Conservation (phyloP, 2,329 filamentous ascomycete species). For the Alternaria novae-zelandiae region DNA sequence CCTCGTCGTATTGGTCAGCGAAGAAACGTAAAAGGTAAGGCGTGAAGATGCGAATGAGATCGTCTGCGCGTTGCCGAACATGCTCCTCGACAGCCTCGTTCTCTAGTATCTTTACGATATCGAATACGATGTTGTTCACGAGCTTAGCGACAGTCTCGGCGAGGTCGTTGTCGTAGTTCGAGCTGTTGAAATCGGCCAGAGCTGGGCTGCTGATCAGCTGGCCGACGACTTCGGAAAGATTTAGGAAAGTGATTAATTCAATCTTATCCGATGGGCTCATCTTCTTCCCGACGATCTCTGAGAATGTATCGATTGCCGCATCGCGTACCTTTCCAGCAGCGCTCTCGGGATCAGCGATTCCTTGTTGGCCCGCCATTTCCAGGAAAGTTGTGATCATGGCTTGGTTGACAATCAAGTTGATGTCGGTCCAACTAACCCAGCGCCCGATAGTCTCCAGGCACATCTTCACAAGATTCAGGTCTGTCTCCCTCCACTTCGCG, state of each 20-base stretch:
- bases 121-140: constrained; percentile 86
- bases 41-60: constrained; percentile 81
- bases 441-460: constrained; percentile 90
- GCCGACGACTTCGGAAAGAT: constrained; percentile 81
- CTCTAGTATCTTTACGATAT: constrained; percentile 87
- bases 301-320: constrained; percentile 91
- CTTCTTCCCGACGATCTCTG: constrained; percentile 96
- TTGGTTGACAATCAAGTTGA: constrained; percentile 84
- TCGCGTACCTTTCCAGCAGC: constrained; percentile 78
- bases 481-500: constrained; percentile 71
- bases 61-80: constrained; percentile 76
- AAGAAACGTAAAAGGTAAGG: constrained; percentile 92
- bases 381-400: constrained; percentile 83
- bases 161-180: constrained; percentile 92
- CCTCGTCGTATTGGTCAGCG: constrained; percentile 96
- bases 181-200: constrained; percentile 77
- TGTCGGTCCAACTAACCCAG: constrained; percentile 99
- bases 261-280: constrained; percentile 95
- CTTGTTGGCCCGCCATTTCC: constrained; percentile 79
- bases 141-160: constrained; percentile 95
- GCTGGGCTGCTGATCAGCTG: constrained; percentile 86
- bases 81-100: constrained; percentile 67
- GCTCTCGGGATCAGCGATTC: constrained; percentile 63
- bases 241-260: constrained; percentile 89
- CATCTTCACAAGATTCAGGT: constrained; percentile 80